phyloP scores from a whole-genome alignment of 2,329 filamentous ascomycete species.

The Atkinsonella hypoxylon region DNA sequence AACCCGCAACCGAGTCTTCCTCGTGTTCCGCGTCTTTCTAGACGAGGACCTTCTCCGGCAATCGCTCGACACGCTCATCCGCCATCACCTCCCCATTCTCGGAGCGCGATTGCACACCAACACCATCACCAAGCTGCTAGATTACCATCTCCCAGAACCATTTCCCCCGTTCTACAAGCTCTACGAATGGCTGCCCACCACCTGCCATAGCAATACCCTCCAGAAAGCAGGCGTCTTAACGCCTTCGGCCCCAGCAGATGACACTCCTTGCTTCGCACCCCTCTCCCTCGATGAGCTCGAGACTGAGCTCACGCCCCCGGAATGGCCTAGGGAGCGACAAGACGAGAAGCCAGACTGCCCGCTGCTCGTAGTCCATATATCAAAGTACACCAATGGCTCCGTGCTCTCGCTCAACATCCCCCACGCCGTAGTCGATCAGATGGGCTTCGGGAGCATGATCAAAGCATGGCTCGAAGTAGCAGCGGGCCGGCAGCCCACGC shows the following conservation, averaged over 20 bases:
- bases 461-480: constrained; percentile 11
- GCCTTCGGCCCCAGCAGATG: background rate
- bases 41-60: constrained; percentile 4
- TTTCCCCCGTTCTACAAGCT: constrained; percentile 6
- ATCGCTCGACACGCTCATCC: constrained; percentile 10
- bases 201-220: background rate
- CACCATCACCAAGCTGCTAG: constrained; percentile 3
- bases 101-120: constrained; percentile 7
- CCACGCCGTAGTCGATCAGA: constrained; percentile 12
- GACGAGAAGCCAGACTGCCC: constrained; percentile 10
- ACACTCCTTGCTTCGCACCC: background rate
- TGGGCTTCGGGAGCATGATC: constrained; percentile 11
- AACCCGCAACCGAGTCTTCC: constrained; percentile 9
- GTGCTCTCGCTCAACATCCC: constrained; percentile 11
- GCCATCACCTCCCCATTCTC: constrained; percentile 9
- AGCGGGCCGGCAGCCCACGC: constrained; percentile 6
- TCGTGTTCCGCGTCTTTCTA: constrained; percentile 8
- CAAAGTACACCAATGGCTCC: constrained; percentile 9
- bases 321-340: constrained; percentile 9
- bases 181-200: constrained; percentile 8
- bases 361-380: constrained; percentile 12
- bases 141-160: constrained; percentile 6
- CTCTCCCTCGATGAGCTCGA: background rate
- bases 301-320: background rate
- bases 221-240: background rate